These are phyloP conservation scores for Diaporthe vexans DNA, from an alignment of 2,329 filamentous ascomycete genomes.

Conservation along the genomic window DNA sequence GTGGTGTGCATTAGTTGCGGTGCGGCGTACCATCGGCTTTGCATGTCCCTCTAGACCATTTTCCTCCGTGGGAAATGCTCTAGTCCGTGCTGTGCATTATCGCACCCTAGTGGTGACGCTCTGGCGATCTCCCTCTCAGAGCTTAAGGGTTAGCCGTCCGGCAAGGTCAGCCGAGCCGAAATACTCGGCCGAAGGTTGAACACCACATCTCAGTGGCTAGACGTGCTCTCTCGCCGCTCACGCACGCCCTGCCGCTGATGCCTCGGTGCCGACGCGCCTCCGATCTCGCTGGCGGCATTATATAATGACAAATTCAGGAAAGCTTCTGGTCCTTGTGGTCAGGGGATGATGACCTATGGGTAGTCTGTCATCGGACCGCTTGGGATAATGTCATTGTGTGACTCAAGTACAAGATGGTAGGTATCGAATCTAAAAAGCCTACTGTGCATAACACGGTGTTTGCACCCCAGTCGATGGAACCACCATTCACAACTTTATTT, in stretches of 20 bases:
- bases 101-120: not conserved
- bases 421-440: too few species aligned
- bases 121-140: not conserved
- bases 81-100: not conserved
- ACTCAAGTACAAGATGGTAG: not conserved
- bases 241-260: conserved; percentile 10
- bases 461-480: not conserved
- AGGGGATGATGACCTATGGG: not conserved
- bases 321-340: not conserved
- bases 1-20: conserved; percentile 14
- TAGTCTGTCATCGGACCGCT: too few species aligned
- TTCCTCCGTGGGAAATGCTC: too few species aligned
- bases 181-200: conserved; percentile 10
- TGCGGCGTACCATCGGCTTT: conserved; percentile 6
- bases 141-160: too few species aligned
- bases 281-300: conserved; percentile 7
- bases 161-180: conserved; percentile 11
- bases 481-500: not conserved
- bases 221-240: not conserved
- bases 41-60: too few species aligned
- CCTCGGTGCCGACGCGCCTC: conserved; percentile 13
- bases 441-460: not conserved
- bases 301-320: not conserved
- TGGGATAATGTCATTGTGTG: not conserved
- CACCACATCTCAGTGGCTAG: not conserved